phyloP scores from a whole-genome alignment of 2,329 filamentous ascomycete genomes.

The Exophiala lecanii-corni region DNA sequence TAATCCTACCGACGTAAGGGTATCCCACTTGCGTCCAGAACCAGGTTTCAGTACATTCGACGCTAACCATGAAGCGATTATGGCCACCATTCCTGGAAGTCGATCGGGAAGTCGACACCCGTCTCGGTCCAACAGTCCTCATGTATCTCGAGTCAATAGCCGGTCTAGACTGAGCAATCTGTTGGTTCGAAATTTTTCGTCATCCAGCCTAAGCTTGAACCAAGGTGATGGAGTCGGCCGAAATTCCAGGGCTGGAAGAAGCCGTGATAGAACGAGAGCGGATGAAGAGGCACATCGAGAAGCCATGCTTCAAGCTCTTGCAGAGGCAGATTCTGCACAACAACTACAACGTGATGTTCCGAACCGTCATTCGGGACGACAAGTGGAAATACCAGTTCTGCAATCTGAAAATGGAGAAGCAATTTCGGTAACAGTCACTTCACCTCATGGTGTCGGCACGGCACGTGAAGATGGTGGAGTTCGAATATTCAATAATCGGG shows the following conservation, averaged over 20 bases:
- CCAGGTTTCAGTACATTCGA: slow-evolving; percentile 26
- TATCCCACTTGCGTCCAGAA: slow-evolving; percentile 23
- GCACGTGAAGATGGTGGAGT: slow-evolving; percentile 1
- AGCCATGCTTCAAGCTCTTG: slow-evolving; percentile 20
- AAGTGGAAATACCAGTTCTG: slow-evolving; percentile 18
- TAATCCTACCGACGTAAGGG: slow-evolving; percentile 16
- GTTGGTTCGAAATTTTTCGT: slow-evolving; percentile 15
- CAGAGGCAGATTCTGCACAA: slow-evolving; percentile 21
- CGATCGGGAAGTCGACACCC: slow-evolving; percentile 23
- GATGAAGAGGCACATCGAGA: slow-evolving; percentile 20
- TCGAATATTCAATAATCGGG: neutral
- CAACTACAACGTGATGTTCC: slow-evolving; percentile 16
- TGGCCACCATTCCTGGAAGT: slow-evolving; percentile 26
- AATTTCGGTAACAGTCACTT: slow-evolving; percentile 12
- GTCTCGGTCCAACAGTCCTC: slow-evolving; percentile 26
- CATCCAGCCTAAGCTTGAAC: slow-evolving; percentile 17
- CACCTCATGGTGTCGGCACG: slow-evolving; percentile 6
- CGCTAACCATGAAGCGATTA: slow-evolving; percentile 27
- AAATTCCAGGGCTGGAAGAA: slow-evolving; percentile 13
- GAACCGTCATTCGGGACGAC: slow-evolving; percentile 10
- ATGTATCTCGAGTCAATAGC: slow-evolving; percentile 23
- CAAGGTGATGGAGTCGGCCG: slow-evolving; percentile 17
- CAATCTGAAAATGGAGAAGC: slow-evolving; percentile 21
- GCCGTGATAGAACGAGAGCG: slow-evolving; percentile 15
- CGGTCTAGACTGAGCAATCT: slow-evolving; percentile 22